Evolutionary conservation across 352 stramenopile species (phyloP).

Genomic region (Blastocystis sp.): DNA sequence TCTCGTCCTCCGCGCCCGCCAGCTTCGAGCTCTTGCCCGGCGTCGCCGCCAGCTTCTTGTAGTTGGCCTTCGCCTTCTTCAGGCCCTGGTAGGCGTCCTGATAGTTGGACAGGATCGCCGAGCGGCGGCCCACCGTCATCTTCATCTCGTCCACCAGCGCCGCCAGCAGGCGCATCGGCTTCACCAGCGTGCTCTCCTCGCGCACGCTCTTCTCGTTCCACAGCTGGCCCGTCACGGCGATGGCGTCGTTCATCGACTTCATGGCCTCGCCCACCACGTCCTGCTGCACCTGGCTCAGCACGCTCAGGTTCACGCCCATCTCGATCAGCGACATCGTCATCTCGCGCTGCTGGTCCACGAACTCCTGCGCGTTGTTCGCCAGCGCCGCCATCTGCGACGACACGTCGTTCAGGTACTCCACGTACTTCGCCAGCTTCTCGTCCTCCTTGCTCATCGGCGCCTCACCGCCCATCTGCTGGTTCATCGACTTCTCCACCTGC

Average conservation of each 20-base stretch:
- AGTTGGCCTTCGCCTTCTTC: conserved; percentile 63
- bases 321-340: conserved; percentile 4
- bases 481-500: conserved; percentile 39
- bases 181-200: conserved; percentile 26
- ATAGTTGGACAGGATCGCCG: conserved; percentile 51
- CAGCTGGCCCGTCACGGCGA: not conserved
- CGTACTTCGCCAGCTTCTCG: conserved; percentile 55
- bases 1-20: conserved; percentile 34
- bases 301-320: not conserved
- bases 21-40: conserved; percentile 29
- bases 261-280: conserved; percentile 47
- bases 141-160: conserved; percentile 42
- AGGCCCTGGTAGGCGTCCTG: conserved; percentile 31
- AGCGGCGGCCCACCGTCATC: conserved; percentile 38
- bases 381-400: conserved; percentile 8
- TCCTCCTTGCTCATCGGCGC: conserved; percentile 60
- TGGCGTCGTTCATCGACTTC: conserved; percentile 20
- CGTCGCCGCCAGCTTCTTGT: conserved; percentile 35
- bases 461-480: conserved; percentile 40
- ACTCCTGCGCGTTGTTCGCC: not conserved
- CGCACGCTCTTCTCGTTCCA: conserved; percentile 16
- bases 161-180: conserved; percentile 38
- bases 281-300: conserved; percentile 48
- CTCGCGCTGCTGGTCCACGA: conserved; percentile 35
- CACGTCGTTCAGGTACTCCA: conserved; percentile 52